phyloP scores from a whole-genome alignment of 179 eudicot genomes.

The Heliamphora pulchella region DNA sequence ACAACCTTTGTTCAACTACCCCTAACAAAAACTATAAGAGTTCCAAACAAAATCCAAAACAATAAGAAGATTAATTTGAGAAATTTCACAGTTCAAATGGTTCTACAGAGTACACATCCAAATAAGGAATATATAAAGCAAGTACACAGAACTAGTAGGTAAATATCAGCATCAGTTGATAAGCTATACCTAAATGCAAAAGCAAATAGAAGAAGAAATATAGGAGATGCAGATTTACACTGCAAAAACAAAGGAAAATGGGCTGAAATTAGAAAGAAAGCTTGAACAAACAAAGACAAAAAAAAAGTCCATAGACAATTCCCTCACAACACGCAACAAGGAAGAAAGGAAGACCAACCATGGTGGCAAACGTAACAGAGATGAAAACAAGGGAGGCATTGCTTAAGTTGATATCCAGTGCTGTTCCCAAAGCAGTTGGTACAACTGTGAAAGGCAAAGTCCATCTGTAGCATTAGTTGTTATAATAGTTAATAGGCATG shows the following conservation, averaged over 20 bases:
- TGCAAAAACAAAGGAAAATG: constrained; percentile 35
- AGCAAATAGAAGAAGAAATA: constrained; percentile 90
- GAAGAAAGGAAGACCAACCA: constrained; percentile 52
- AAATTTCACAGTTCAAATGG: not conserved
- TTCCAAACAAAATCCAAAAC: not conserved
- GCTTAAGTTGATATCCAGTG: constrained; percentile 92
- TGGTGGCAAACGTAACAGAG: constrained; percentile 96
- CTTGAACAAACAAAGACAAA: not conserved
- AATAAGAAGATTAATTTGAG: not conserved
- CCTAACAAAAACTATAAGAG: not conserved
- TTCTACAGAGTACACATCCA: constrained; percentile 1
- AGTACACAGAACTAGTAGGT: not conserved
- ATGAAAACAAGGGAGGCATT: constrained; percentile 97
- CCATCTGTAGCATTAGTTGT: constrained; percentile 86
- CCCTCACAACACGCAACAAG: not conserved
- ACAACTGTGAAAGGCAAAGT: constrained; percentile 92
- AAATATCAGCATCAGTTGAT: not conserved
- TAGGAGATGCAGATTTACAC: constrained; percentile 97
- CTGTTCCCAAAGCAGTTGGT: constrained; percentile 89
- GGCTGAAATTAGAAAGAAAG: not conserved
- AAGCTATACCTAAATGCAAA: constrained; percentile 86
- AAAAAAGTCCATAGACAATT: not conserved
- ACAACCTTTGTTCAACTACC: not conserved
- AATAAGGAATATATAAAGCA: not conserved
- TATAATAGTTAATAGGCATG: constrained; percentile 49